Evolutionary conservation across 164 flowering plant species (phyloP).

Genomic region (Nymphaea colorata): DNA sequence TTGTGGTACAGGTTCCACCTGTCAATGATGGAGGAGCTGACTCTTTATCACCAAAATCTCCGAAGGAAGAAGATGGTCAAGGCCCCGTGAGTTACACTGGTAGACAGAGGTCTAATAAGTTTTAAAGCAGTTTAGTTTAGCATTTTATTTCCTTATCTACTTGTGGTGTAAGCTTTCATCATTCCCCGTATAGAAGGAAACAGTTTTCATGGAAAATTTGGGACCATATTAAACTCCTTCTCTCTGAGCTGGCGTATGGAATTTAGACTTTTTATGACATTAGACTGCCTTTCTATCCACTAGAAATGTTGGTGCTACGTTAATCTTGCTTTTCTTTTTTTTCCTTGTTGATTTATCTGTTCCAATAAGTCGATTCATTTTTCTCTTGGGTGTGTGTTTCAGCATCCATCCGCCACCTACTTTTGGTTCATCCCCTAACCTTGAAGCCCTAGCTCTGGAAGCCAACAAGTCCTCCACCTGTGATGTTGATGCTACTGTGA

Average conservation of each 20-base stretch:
- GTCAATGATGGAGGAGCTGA: conserved; percentile 25
- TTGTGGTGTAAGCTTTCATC: background rate
- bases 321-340: too few relatives aligned
- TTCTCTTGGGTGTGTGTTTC: conserved; percentile 4
- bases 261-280: too few relatives aligned
- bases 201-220: background rate
- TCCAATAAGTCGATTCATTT: background rate
- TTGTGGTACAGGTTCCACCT: conserved; percentile 36
- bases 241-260: too few relatives aligned
- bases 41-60: conserved; percentile 21
- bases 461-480: conserved; percentile 22
- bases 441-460: conserved; percentile 54
- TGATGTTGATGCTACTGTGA: conserved; percentile 45
- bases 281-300: too few relatives aligned
- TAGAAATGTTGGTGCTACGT: too few relatives aligned
- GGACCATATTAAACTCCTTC: too few relatives aligned
- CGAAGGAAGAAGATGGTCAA: conserved; percentile 20
- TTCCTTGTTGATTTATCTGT: too few relatives aligned
- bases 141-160: background rate
- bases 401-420: conserved; percentile 76
- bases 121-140: background rate
- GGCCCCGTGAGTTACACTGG: conserved; percentile 16
- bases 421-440: conserved; percentile 72
- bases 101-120: conserved; percentile 29
- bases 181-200: background rate